Percentiles rank a stretch among this genome's conserved stretches.
Conservation (phyloP, 768 basidiomycete genomes). For the Mycena belliarum region DNA sequence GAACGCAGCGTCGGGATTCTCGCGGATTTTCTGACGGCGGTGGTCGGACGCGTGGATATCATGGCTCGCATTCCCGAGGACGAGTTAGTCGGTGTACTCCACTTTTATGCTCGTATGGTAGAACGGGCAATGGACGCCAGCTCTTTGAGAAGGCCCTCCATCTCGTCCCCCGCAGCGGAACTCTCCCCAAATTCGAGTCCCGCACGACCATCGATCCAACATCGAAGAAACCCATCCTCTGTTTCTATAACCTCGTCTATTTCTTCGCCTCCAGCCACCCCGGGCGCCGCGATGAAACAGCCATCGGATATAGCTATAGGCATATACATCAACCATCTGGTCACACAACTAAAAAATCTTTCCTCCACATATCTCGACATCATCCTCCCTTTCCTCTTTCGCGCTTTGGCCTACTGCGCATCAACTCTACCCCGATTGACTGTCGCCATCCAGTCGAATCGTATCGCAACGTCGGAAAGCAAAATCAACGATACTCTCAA, state of each 20-base stretch:
- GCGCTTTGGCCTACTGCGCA: constrained; percentile 63
- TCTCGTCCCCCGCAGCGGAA: constrained; percentile 37
- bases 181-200: constrained; percentile 31
- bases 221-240: constrained; percentile 64
- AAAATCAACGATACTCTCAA: constrained; percentile 58
- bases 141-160: constrained; percentile 16
- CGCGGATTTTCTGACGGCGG: constrained; percentile 54
- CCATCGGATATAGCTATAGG: constrained; percentile 65
- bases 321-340: constrained; percentile 65
- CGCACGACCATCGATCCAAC: constrained; percentile 28
- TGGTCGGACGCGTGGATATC: constrained; percentile 53
- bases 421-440: constrained; percentile 71
- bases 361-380: constrained; percentile 51
- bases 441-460: constrained; percentile 42
- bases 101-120: constrained; percentile 62
- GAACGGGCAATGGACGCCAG: constrained; percentile 30
- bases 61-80: constrained; percentile 62
- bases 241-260: constrained; percentile 50
- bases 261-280: constrained; percentile 30
- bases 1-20: constrained; percentile 66
- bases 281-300: constrained; percentile 37
- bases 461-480: constrained; percentile 47
- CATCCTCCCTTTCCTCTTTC: constrained; percentile 75
- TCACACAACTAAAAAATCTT: constrained; percentile 60
- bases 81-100: constrained; percentile 54